Evolutionary conservation across 108 stramenopile species (phyloP).

Genomic region (Cyclotella sp.): DNA sequence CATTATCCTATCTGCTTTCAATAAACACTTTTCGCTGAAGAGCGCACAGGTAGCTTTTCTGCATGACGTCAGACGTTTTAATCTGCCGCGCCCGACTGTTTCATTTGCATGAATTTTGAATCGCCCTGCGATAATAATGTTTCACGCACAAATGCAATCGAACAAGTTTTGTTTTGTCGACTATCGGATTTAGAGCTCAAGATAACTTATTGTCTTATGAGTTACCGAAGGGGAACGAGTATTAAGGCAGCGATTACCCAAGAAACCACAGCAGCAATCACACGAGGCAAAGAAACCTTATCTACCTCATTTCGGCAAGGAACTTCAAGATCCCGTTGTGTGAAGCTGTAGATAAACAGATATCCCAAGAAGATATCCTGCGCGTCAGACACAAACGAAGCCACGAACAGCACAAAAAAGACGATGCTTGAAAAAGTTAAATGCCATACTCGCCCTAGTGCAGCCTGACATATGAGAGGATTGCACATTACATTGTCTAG

Average conservation of each 20-base stretch:
- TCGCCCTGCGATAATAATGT: no score
- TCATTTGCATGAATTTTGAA: no score
- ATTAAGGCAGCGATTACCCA: conserved; percentile 62
- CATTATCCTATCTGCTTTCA: no score
- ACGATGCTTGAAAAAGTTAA: conserved; percentile 54
- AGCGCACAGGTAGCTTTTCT: no score
- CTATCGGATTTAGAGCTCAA: no score
- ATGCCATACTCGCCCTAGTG: conserved; percentile 73
- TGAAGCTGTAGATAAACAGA: conserved; percentile 52
- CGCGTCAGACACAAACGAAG: conserved; percentile 40
- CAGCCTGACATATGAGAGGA: conserved; percentile 8
- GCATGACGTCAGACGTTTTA: no score
- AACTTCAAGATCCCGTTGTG: conserved; percentile 60
- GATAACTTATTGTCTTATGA: background rate
- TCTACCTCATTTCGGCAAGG: conserved; percentile 62
- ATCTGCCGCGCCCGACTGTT: no score
- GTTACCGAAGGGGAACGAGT: conserved; percentile 46
- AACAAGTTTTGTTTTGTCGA: no score
- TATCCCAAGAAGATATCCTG: conserved; percentile 45
- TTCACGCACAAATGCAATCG: no score
- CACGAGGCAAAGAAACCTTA: conserved; percentile 43
- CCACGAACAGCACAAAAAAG: conserved; percentile 56
- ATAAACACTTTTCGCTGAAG: no score
- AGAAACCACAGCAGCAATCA: conserved; percentile 51
- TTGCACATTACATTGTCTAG: no score